These are phyloP conservation scores for Rhodotorula taiwanensis DNA, from an alignment of 768 basidiomycete species.

Conservation along the genomic window DNA sequence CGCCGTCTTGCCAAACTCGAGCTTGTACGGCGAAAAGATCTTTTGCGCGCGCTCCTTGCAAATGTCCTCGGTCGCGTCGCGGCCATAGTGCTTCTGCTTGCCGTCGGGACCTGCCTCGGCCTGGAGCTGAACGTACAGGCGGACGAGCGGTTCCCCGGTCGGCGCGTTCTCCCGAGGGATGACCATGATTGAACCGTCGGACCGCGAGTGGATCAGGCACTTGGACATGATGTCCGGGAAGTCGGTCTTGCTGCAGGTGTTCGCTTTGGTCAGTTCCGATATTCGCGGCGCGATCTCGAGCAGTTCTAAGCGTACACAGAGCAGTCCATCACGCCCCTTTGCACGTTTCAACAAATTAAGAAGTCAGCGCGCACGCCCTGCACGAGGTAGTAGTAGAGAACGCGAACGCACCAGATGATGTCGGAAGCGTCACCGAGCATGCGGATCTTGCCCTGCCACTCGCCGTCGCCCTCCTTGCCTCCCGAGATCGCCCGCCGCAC, in stretches of 20 bases:
- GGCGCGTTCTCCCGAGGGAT: slow-evolving; percentile 54
- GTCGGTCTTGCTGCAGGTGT: slow-evolving; percentile 51
- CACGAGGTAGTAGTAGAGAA: background rate
- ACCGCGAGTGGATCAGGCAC: slow-evolving; percentile 59
- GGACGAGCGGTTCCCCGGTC: slow-evolving; percentile 24
- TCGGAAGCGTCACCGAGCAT: slow-evolving; percentile 72
- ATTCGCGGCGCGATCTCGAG: background rate
- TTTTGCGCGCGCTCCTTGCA: slow-evolving; percentile 40
- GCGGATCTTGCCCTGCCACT: slow-evolving; percentile 49
- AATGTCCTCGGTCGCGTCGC: slow-evolving; percentile 38
- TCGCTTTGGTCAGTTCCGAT: slow-evolving; percentile 46
- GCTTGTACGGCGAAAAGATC: slow-evolving; percentile 40
- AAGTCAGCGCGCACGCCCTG: background rate
- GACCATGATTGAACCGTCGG: slow-evolving; percentile 55
- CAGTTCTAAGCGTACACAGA: background rate
- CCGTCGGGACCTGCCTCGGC: slow-evolving; percentile 31
- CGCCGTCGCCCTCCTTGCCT: slow-evolving; percentile 36
- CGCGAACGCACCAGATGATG: slow-evolving; percentile 69
- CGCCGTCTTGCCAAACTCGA: slow-evolving; percentile 41
- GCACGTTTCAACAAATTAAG: too few relatives aligned
- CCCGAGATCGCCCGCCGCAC: slow-evolving; percentile 57
- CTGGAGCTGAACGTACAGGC: slow-evolving; percentile 41
- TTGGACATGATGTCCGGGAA: slow-evolving; percentile 59
- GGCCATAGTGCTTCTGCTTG: slow-evolving; percentile 33
- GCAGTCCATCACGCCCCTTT: background rate